These are phyloP conservation scores for Fusarium sp. DNA, from an alignment of 2,329 filamentous ascomycete species.

Conservation along the genomic window DNA sequence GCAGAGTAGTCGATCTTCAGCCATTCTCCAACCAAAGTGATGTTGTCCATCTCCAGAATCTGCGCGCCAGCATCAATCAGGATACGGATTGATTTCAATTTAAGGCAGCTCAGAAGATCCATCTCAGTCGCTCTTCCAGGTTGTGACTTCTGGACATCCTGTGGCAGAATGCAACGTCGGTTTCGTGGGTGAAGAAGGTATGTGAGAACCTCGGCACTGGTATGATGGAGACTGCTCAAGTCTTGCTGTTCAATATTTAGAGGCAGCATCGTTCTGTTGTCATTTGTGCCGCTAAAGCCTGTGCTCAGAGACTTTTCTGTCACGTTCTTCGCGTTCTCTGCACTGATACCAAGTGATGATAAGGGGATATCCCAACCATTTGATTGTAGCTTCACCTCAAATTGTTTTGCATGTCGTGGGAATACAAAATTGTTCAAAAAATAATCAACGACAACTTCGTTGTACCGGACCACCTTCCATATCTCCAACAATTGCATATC, in stretches of 20 bases:
- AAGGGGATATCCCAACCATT: conserved; percentile 76
- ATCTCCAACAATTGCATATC: conserved; percentile 62
- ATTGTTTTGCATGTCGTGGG: conserved; percentile 72
- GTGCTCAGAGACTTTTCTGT: conserved; percentile 60
- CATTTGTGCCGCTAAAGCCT: conserved; percentile 79
- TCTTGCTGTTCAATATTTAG: conserved; percentile 71
- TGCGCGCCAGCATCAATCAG: conserved; percentile 74
- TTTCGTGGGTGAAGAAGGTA: conserved; percentile 68
- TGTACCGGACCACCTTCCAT: conserved; percentile 62
- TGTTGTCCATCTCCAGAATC: conserved; percentile 70
- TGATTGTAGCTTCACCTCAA: conserved; percentile 70
- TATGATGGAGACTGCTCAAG: conserved; percentile 65
- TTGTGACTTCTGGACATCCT: conserved; percentile 51
- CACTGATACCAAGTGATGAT: conserved; percentile 40
- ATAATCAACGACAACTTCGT: conserved; percentile 65
- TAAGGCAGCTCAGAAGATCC: conserved; percentile 48
- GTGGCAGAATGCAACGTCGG: conserved; percentile 54
- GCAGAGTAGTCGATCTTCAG: conserved; percentile 57
- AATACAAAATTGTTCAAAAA: conserved; percentile 75
- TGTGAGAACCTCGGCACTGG: conserved; percentile 71
- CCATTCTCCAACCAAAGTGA: conserved; percentile 61
- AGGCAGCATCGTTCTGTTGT: conserved; percentile 70
- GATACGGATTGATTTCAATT: conserved; percentile 56
- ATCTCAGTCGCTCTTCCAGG: conserved; percentile 52
- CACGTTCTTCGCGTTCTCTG: neutral